Percentiles rank a stretch among this genome's conserved stretches.
phyloP scores from a whole-genome alignment of 768 basidiomycete genomes.

The Hericium alpestre region DNA sequence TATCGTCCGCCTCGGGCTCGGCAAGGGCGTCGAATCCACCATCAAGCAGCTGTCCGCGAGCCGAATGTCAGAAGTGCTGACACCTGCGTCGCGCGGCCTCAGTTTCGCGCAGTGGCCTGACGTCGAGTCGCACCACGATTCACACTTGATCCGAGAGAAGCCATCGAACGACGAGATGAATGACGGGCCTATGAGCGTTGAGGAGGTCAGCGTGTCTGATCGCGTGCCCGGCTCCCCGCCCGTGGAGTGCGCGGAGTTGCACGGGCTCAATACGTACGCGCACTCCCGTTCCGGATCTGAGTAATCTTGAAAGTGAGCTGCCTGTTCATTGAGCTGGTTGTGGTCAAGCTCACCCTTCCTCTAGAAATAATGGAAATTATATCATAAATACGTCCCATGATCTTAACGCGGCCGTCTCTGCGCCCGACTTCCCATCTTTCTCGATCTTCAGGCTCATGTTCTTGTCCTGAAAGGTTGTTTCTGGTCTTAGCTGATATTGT shows the following conservation, averaged over 20 bases:
- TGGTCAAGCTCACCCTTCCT: too few relatives aligned
- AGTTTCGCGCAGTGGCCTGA: neutral
- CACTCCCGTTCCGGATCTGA: too few relatives aligned
- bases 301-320: too few relatives aligned
- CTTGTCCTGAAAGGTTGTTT: too few relatives aligned
- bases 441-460: too few relatives aligned
- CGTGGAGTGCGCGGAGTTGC: neutral
- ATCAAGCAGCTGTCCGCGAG: neutral
- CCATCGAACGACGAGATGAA: neutral
- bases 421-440: too few relatives aligned
- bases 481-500: too few relatives aligned
- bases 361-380: too few relatives aligned
- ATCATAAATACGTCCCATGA: too few relatives aligned
- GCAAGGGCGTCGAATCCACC: neutral
- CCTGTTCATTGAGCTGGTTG: too few relatives aligned
- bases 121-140: neutral
- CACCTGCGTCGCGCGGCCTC: neutral
- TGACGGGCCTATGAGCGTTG: neutral
- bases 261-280: too few relatives aligned
- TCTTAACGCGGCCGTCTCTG: too few relatives aligned
- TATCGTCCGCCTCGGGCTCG: neutral
- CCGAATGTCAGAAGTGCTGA: neutral
- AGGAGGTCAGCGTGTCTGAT: neutral
- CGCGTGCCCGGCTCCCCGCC: neutral
- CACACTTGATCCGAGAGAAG: neutral